Percentiles rank a stretch among this genome's conserved stretches.
phyloP scores from a whole-genome alignment of 257 asterid genomes.

The Przewalskia tangutica region DNA sequence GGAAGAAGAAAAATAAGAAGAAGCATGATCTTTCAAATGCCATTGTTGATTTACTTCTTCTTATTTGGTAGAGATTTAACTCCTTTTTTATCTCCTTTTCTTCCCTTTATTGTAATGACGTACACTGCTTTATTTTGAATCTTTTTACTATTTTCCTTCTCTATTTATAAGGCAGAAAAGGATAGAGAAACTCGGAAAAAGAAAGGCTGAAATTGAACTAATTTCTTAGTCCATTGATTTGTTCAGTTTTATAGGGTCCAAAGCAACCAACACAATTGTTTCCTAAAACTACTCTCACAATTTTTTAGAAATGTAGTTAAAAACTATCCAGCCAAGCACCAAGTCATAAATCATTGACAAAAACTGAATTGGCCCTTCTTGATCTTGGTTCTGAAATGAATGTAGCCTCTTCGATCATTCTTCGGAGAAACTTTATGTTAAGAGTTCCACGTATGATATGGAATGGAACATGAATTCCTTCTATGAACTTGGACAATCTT shows the following conservation, averaged over 20 bases:
- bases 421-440: too few relatives aligned
- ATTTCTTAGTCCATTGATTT: not conserved
- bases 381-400: too few relatives aligned
- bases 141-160: not conserved
- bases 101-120: not conserved
- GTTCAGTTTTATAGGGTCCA: not conserved
- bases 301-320: too few relatives aligned
- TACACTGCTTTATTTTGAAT: not conserved
- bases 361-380: too few relatives aligned
- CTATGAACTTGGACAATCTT: too few relatives aligned
- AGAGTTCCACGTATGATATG: too few relatives aligned
- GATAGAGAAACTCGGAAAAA: not conserved
- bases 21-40: slow-evolving; percentile 2
- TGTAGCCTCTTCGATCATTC: too few relatives aligned
- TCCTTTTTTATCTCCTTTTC: not conserved
- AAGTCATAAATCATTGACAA: too few relatives aligned
- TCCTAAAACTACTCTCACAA: too few relatives aligned
- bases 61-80: not conserved
- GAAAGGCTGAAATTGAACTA: not conserved
- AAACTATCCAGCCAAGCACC: too few relatives aligned
- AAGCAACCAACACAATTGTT: too few relatives aligned
- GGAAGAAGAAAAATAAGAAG: slow-evolving; percentile 1
- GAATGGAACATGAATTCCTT: too few relatives aligned
- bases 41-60: not conserved
- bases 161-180: not conserved